phyloP scores from a whole-genome alignment of 2,329 filamentous ascomycete genomes.

The Fusarium hostae region DNA sequence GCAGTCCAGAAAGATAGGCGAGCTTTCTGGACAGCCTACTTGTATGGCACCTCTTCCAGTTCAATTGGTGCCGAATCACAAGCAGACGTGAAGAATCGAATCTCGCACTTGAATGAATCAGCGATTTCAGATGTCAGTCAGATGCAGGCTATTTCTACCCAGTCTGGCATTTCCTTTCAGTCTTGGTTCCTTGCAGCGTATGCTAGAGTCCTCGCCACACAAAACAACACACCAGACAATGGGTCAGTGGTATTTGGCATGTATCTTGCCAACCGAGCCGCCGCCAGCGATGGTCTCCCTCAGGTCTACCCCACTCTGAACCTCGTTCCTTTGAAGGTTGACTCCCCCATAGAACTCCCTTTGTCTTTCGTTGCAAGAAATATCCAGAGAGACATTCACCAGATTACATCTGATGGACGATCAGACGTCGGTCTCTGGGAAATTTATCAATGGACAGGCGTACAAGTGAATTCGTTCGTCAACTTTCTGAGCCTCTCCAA shows the following conservation, averaged over 20 bases:
- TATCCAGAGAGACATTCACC: constrained; percentile 75
- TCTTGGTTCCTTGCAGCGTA: constrained; percentile 80
- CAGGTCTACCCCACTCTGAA: constrained; percentile 77
- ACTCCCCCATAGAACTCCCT: constrained; percentile 39
- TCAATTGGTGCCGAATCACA: neutral
- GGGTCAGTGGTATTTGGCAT: constrained; percentile 73
- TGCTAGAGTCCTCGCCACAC: constrained; percentile 57
- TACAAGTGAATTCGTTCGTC: constrained; percentile 77
- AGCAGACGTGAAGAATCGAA: constrained; percentile 27
- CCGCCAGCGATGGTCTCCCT: constrained; percentile 60
- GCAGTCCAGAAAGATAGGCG: constrained; percentile 30
- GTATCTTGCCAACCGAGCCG: constrained; percentile 82
- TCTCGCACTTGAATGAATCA: constrained; percentile 56
- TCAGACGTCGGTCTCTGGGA: constrained; percentile 75
- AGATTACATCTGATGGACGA: constrained; percentile 63
- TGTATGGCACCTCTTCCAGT: constrained; percentile 36
- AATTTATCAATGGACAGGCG: constrained; percentile 78
- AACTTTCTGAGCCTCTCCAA: constrained; percentile 77
- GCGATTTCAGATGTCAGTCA: constrained; percentile 54
- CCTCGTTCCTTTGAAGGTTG: constrained; percentile 77
- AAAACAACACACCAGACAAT: constrained; percentile 46
- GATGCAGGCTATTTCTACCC: constrained; percentile 52
- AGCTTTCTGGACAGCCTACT: constrained; percentile 57
- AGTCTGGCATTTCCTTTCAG: constrained; percentile 73
- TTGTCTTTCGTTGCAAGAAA: constrained; percentile 64